These are phyloP conservation scores for Lactarius hatsudake DNA, from an alignment of 768 basidiomycete species.

Conservation along the genomic window DNA sequence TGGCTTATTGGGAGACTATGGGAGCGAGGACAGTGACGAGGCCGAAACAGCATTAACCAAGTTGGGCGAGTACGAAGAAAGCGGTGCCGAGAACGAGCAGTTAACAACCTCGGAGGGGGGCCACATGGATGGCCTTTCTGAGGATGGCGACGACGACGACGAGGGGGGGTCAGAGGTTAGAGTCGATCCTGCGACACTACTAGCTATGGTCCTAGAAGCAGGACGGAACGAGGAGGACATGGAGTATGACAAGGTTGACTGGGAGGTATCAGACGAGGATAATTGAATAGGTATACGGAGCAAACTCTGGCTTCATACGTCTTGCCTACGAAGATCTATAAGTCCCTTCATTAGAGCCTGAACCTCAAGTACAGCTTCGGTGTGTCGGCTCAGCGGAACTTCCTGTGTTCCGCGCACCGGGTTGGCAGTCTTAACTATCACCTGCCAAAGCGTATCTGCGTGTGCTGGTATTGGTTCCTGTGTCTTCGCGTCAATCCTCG, in stretches of 20 bases:
- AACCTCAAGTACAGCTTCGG: slow-evolving; percentile 76
- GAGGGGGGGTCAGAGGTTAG: slow-evolving; percentile 38
- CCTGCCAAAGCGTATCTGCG: slow-evolving; percentile 79
- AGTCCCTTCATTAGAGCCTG: slow-evolving; percentile 83
- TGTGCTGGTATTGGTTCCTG: slow-evolving; percentile 76
- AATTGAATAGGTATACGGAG: slow-evolving; percentile 1
- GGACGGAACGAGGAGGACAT: slow-evolving; percentile 32
- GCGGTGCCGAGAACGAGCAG: slow-evolving; percentile 33
- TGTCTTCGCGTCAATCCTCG: slow-evolving; percentile 72
- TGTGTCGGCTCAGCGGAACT: slow-evolving; percentile 64
- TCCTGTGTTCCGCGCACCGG: slow-evolving; percentile 78
- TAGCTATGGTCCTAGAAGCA: slow-evolving; percentile 43
- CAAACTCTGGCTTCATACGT: slow-evolving; percentile 42
- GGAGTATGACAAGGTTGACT: slow-evolving; percentile 49
- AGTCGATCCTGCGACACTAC: slow-evolving; percentile 41
- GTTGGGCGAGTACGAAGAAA: slow-evolving; percentile 50
- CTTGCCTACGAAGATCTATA: slow-evolving; percentile 72
- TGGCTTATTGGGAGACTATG: slow-evolving; percentile 60
- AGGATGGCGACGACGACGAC: slow-evolving; percentile 33
- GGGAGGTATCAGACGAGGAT: slow-evolving; percentile 45
- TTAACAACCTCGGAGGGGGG: slow-evolving; percentile 39
- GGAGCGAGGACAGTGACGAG: slow-evolving; percentile 44
- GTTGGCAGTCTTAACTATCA: slow-evolving; percentile 79
- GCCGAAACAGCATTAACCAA: slow-evolving; percentile 32
- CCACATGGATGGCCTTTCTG: slow-evolving; percentile 29